phyloP scores from a whole-genome alignment of 345 rosid genomes.

The Corymbia maculata region DNA sequence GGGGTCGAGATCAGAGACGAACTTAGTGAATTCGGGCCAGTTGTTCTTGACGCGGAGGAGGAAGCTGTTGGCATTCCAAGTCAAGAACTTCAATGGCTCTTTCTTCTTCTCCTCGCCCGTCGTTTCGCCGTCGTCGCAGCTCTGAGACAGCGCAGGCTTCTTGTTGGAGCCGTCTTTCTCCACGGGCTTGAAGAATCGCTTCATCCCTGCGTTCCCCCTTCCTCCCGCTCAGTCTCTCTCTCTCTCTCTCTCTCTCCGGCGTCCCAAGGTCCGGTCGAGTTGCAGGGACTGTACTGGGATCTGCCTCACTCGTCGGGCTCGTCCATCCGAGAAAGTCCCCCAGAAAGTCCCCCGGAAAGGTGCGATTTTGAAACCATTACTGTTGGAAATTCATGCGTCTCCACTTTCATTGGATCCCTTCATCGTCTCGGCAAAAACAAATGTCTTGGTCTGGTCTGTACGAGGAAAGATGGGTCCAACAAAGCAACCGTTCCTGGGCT shows the following conservation, averaged over 20 bases:
- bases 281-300: neutral
- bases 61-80: conserved; percentile 96
- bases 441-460: neutral
- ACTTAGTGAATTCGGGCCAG: conserved; percentile 71
- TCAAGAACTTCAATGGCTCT: conserved; percentile 71
- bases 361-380: neutral
- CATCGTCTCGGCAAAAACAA: neutral
- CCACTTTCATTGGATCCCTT: neutral
- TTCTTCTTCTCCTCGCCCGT: conserved; percentile 12
- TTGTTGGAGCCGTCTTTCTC: conserved; percentile 75
- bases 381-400: neutral
- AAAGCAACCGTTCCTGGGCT: neutral
- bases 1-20: conserved; percentile 60
- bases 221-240: neutral
- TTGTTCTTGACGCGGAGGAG: conserved; percentile 88
- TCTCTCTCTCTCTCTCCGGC: neutral
- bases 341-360: neutral
- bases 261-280: neutral
- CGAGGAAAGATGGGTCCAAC: neutral
- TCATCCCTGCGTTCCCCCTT: conserved; percentile 26
- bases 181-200: conserved; percentile 89
- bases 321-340: neutral
- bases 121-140: neutral
- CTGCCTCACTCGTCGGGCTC: neutral
- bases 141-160: conserved; percentile 46